Percentiles rank a stretch among this genome's conserved stretches.
phyloP scores from a whole-genome alignment of 257 asterid genomes.

The Marsdenia floribunda region DNA sequence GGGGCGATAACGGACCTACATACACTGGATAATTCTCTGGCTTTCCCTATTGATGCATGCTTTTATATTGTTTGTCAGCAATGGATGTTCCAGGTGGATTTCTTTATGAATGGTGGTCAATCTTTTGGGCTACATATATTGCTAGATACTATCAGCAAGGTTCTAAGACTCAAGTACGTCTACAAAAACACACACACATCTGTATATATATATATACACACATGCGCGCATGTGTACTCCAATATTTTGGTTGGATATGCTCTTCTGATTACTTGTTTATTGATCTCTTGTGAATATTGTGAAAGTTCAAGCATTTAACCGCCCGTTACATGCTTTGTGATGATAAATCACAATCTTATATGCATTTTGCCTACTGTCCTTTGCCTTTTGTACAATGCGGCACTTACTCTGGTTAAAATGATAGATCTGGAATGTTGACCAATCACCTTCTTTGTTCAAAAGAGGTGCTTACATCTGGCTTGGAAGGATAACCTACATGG shows the following conservation, averaged over 20 bases:
- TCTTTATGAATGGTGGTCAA: constrained; percentile 49
- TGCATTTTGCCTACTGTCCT: neutral
- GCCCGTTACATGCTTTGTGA: neutral
- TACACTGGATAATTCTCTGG: neutral
- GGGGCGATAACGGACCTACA: neutral
- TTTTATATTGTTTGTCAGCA: constrained; percentile 16
- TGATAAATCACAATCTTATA: neutral
- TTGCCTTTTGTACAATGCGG: neutral
- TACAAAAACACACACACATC: too few species aligned
- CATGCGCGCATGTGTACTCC: too few species aligned
- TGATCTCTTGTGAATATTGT: neutral
- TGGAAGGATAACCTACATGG: neutral
- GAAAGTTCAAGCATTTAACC: neutral
- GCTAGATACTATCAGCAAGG: constrained; percentile 17
- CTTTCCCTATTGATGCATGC: neutral
- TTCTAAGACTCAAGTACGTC: constrained; percentile 16
- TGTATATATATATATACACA: too few species aligned
- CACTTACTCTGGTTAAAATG: neutral
- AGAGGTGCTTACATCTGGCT: neutral
- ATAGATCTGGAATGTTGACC: neutral
- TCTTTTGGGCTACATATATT: constrained; percentile 39
- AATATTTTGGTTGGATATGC: neutral
- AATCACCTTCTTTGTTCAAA: neutral
- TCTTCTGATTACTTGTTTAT: neutral
- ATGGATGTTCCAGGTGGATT: constrained; percentile 33